Base-by-base conservation (phyloP, 228 moss, liverwort and hornwort genomes). In the Sphagnum magellanicum region DNA sequence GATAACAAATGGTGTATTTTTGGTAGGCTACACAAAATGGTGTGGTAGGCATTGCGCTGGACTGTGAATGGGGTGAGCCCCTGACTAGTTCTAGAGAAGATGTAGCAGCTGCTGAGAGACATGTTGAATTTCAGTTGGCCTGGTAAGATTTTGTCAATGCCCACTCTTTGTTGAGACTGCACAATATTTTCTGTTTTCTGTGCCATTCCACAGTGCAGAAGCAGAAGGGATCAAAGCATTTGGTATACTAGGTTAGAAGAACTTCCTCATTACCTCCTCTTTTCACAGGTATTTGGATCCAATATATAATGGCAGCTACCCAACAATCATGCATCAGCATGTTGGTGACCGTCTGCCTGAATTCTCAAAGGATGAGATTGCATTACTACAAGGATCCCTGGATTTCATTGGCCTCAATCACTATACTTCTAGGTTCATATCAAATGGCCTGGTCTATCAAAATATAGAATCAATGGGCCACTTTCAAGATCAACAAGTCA, bases 401-500 rank as follows among this genome's bases (percentile, higher is more conserved):
- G 97, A 98, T 83, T 98, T 93, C 76, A 69, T 98, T 69, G 93
- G 97, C 60, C n/a, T 98, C 73, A 98, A 98, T 71, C 90, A 98
- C 76, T 98, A 98, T 70, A 91, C 91, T 4, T 60, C 83, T 60
- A 76, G 86, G 50, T 84, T 82, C 71, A 82, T 93, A 49, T 72
- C 87, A 9, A 81, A 67, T 61, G 77, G 82, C n/a, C 78, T 83
- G 32, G 68, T 68, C 64, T 78, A 80, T n/a, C 13, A 51, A 61
- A 81, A 91, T 74, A 5, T 74, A 11, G 59, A 70, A 5, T 48
- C 51, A 5, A 87, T 78, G 69, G 74, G 73, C 77, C 86, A 82
- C 53, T 90, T 79, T 77, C 73, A 74, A 65, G 97, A 98, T 67
- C 97, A 98, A 68, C 81, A 82, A 0, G 50, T 88, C 48, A 57